Evolutionary conservation across 306 rosid species (phyloP).

Genomic region (Delonix regia): DNA sequence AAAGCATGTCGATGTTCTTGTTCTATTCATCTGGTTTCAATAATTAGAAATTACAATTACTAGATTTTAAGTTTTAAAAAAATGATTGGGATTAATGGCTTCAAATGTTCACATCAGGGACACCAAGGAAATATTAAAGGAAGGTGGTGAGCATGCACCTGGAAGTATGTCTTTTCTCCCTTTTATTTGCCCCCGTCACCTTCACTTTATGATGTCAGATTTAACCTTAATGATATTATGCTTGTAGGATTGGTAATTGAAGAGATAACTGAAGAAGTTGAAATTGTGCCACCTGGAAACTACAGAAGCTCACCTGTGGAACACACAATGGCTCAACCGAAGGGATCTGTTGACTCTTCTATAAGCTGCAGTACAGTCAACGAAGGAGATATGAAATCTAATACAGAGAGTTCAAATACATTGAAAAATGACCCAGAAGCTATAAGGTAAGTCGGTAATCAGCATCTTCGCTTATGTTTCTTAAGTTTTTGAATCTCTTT

Average conservation of each 20-base stretch:
- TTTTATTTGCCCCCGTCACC: background rate
- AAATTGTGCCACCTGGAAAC: constrained; percentile 42
- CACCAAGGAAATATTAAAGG: constrained; percentile 63
- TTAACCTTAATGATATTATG: constrained; percentile 23
- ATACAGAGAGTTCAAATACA: constrained; percentile 54
- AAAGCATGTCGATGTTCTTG: constrained; percentile 20
- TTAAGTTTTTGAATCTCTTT: background rate
- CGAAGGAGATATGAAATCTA: constrained; percentile 43
- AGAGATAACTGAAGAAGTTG: constrained; percentile 78
- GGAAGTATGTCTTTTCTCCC: constrained; percentile 33
- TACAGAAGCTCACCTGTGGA: constrained; percentile 17
- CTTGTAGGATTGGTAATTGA: constrained; percentile 71
- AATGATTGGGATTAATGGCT: constrained; percentile 3
- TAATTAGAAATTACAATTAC: background rate
- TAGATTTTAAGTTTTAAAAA: background rate
- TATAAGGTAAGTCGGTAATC: constrained; percentile 53
- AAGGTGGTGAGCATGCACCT: constrained; percentile 47
- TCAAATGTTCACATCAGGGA: constrained; percentile 61
- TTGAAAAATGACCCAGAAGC: constrained; percentile 72
- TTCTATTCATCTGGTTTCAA: background rate
- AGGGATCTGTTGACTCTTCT: constrained; percentile 38
- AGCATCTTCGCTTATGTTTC: background rate
- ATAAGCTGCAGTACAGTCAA: constrained; percentile 43
- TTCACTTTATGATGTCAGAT: constrained; percentile 11
- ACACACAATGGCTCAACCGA: constrained; percentile 46